Conservation (phyloP, 257 asterid genomes). For the Jacaranda copaia region DNA sequence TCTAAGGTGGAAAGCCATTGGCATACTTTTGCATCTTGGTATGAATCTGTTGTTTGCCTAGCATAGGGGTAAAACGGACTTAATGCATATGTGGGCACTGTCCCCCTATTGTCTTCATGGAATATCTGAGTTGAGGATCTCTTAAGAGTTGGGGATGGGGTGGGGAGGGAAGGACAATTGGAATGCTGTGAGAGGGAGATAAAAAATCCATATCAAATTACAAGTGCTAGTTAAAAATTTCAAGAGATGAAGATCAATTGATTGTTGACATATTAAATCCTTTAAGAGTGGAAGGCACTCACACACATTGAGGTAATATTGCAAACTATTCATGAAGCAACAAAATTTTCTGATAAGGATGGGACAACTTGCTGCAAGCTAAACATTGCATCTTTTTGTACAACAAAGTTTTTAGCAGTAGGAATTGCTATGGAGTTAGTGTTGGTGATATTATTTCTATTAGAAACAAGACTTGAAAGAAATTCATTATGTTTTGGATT, state of each 20-base stretch:
- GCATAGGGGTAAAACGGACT: neutral
- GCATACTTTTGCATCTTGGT: constrained; percentile 18
- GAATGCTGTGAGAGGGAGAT: neutral
- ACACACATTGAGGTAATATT: neutral
- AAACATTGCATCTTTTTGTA: neutral
- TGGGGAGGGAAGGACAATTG: neutral
- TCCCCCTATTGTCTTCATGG: neutral
- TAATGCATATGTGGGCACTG: neutral
- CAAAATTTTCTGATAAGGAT: neutral
- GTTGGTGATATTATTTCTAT: neutral
- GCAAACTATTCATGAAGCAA: neutral
- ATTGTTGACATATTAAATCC: neutral
- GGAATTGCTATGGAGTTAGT: neutral
- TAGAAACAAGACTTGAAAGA: neutral
- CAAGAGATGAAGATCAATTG: neutral
- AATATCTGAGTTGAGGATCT: constrained; percentile 5
- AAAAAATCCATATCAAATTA: neutral
- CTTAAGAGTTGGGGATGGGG: neutral
- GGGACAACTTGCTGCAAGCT: constrained; percentile 22
- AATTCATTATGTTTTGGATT: constrained; percentile 25
- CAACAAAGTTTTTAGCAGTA: neutral
- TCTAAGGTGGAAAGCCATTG: neutral
- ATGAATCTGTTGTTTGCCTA: neutral
- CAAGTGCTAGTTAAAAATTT: neutral
- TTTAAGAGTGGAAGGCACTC: too few species aligned